These are phyloP conservation scores for Irpex sp. DNA, from an alignment of 1,284 basidiomycete genomes.

Conservation along the genomic window DNA sequence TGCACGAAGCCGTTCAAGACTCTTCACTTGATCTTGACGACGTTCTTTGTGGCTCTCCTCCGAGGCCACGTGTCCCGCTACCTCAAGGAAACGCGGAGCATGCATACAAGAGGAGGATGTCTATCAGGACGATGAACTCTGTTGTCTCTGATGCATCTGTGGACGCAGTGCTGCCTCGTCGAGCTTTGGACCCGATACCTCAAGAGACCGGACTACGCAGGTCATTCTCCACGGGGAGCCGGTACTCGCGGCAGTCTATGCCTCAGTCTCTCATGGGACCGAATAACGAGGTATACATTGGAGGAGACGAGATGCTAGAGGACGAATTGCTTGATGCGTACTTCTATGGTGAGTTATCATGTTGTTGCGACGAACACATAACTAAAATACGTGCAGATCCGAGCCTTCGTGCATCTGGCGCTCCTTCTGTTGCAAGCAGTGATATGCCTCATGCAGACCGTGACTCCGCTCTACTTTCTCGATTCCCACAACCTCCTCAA, in stretches of 20 bases:
- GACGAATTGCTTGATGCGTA: conserved; percentile 47
- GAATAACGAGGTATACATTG: conserved; percentile 27
- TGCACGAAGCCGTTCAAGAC: background rate
- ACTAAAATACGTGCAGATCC: conserved; percentile 18
- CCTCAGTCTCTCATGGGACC: conserved; percentile 18
- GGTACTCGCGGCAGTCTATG: background rate
- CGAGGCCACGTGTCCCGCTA: conserved; percentile 9
- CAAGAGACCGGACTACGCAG: conserved; percentile 3
- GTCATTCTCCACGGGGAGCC: conserved; percentile 23
- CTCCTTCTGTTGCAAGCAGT: conserved; percentile 8
- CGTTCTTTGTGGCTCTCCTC: background rate
- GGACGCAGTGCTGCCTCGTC: conserved; percentile 48
- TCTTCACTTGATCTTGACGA: background rate
- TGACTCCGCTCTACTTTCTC: conserved; percentile 13
- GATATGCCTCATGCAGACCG: conserved; percentile 14
- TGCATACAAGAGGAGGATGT: conserved; percentile 19
- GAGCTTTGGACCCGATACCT: conserved; percentile 9
- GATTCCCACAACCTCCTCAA: conserved; percentile 31
- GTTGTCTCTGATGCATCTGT: conserved; percentile 53
- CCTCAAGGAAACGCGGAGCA: background rate
- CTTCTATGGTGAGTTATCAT: conserved; percentile 37
- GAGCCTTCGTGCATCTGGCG: conserved; percentile 14
- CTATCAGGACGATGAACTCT: conserved; percentile 57
- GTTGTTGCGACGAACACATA: background rate
- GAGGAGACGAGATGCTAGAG: conserved; percentile 19